Evolutionary conservation across 2,329 filamentous ascomycete species (phyloP).

Genomic region (Sclerotinia sclerotiorum): DNA sequence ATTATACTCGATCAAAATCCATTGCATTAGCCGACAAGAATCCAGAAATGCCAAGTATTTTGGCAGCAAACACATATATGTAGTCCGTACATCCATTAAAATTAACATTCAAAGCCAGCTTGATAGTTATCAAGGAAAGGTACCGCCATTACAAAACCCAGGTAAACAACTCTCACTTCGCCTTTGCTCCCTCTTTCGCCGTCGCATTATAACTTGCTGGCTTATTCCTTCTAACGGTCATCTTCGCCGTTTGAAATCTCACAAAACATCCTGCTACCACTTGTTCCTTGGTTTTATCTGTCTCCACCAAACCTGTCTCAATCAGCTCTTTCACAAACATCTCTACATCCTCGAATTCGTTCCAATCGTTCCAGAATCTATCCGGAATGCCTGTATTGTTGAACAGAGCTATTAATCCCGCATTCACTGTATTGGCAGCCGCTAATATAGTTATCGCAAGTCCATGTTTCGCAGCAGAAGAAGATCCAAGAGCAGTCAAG

Average conservation of each 20-base stretch:
- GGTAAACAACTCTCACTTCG: not conserved
- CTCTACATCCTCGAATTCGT: constrained; percentile 31
- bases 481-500: constrained; percentile 33
- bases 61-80: not conserved
- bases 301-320: constrained; percentile 25
- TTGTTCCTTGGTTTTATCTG: constrained; percentile 21
- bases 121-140: not conserved
- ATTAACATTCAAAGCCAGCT: not conserved
- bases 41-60: not conserved
- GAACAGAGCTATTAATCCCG: constrained; percentile 29
- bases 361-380: constrained; percentile 30
- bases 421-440: constrained; percentile 31
- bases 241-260: constrained; percentile 24
- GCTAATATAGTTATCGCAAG: constrained; percentile 32
- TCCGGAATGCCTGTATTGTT: constrained; percentile 32
- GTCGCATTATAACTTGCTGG: constrained; percentile 22
- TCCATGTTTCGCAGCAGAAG: constrained; percentile 20
- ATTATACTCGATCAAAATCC: not conserved
- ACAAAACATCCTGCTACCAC: constrained; percentile 26
- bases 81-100: not conserved
- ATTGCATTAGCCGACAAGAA: not conserved
- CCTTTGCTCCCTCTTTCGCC: not conserved
- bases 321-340: constrained; percentile 26
- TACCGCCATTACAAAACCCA: not conserved
- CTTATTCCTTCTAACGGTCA: constrained; percentile 25